Evolutionary conservation across 257 asterid genomes (phyloP).

Genomic region (Scutellaria galericulata): DNA sequence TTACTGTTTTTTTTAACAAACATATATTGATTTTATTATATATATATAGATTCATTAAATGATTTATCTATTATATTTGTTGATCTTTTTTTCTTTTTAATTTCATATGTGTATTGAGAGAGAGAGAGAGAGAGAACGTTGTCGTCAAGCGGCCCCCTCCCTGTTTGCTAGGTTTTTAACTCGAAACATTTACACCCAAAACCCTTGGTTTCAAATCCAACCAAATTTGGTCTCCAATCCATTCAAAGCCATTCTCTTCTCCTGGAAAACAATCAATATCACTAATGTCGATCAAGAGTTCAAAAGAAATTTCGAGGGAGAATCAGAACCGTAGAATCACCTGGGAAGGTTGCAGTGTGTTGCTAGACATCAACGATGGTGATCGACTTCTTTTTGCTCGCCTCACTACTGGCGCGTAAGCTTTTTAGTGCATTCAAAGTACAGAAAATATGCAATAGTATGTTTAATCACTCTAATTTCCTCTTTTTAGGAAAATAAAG

Average conservation of each 20-base stretch:
- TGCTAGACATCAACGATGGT: slow-evolving; percentile 96
- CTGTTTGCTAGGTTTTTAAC: slow-evolving; percentile 39
- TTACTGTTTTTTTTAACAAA: no score
- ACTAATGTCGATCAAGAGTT: slow-evolving; percentile 45
- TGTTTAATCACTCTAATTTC: slow-evolving; percentile 13
- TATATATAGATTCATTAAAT: no score
- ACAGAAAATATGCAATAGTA: neutral
- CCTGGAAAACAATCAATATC: neutral
- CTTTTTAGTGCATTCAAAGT: neutral
- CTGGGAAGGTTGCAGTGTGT: slow-evolving; percentile 94
- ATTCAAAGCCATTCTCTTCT: slow-evolving; percentile 13
- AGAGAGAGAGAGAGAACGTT: neutral
- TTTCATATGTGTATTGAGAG: no score
- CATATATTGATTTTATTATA: no score
- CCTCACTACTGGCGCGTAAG: slow-evolving; percentile 86
- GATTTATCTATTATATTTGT: no score
- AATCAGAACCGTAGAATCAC: slow-evolving; percentile 62
- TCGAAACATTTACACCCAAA: slow-evolving; percentile 35
- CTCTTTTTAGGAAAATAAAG: slow-evolving; percentile 64
- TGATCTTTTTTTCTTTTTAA: no score
- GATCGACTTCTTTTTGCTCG: slow-evolving; percentile 94
- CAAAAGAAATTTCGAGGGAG: slow-evolving; percentile 36
- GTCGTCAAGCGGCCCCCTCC: neutral
- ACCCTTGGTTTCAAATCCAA: slow-evolving; percentile 24
- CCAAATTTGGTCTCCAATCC: slow-evolving; percentile 9